Conservation (phyloP, 148 eudicot species). For the Nyssa sinensis region DNA sequence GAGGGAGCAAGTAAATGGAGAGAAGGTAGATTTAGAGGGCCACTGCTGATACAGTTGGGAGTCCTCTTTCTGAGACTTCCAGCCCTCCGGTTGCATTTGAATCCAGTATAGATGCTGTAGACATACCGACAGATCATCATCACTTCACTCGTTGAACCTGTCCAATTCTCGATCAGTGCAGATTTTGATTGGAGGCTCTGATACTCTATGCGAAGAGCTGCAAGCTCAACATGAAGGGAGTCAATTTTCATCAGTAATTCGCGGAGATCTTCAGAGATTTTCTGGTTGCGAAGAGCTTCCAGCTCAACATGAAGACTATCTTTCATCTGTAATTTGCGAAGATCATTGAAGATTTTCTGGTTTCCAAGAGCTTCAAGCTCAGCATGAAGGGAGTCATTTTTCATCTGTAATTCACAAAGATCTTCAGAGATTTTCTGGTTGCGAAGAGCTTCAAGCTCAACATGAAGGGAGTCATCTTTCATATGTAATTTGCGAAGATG, state of each 20-base stretch:
- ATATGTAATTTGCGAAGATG: too few species aligned
- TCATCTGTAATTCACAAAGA: conserved; percentile 16
- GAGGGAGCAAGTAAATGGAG: conserved; percentile 48
- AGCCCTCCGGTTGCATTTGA: conserved; percentile 34
- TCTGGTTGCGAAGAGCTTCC: too few species aligned
- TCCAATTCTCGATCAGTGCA: conserved; percentile 28
- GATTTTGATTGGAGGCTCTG: conserved; percentile 20
- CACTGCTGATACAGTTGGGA: conserved; percentile 24
- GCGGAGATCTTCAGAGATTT: too few species aligned
- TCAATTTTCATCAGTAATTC: conserved; percentile 22
- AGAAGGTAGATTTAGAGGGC: conserved; percentile 29
- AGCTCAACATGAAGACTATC: too few species aligned
- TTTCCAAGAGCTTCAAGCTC: conserved; percentile 18
- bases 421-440: too few species aligned
- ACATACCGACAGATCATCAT: conserved; percentile 21
- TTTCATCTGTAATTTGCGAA: too few species aligned
- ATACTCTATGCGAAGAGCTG: conserved; percentile 20
- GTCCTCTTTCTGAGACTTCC: conserved; percentile 36
- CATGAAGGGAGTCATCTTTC: too few species aligned
- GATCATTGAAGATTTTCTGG: neutral
- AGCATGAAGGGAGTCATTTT: conserved; percentile 23
- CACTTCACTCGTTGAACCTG: conserved; percentile 31
- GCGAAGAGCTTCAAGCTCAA: too few species aligned
- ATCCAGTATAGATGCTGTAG: conserved; percentile 33
- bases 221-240: conserved; percentile 25